A percentile compares a stretch with the other conserved stretches of the same genome.
phyloP scores from a whole-genome alignment of 169 alveolate species.

The Plasmodium adleri region DNA sequence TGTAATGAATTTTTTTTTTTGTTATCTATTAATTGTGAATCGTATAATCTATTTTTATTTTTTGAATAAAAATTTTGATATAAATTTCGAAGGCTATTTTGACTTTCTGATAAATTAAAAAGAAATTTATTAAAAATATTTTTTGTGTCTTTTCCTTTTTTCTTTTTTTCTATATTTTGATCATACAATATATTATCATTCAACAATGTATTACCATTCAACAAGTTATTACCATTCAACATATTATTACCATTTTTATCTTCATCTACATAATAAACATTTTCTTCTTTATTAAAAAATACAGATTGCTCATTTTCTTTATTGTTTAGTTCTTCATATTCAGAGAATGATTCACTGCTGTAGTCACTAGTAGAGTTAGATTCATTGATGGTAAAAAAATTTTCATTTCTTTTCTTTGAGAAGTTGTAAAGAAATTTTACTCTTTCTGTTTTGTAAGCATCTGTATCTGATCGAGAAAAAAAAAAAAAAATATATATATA shows the following conservation, averaged over 20 bases:
- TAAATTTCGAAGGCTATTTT: slow-evolving; percentile 2
- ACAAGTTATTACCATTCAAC: neutral
- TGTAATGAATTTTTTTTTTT: neutral
- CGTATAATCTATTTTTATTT: neutral
- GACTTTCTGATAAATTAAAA: slow-evolving; percentile 5
- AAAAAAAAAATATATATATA: no score
- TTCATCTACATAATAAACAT: neutral
- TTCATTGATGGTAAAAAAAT: no score
- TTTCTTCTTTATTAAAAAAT: neutral
- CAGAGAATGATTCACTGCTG: no score
- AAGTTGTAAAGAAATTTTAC: no score
- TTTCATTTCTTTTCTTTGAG: no score
- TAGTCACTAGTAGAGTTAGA: no score
- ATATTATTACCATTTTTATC: slow-evolving; percentile 7
- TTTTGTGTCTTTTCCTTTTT: neutral
- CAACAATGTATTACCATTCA: no score
- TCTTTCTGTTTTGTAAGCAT: no score
- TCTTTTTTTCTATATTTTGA: neutral
- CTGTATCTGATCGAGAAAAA: no score
- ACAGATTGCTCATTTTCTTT: neutral
- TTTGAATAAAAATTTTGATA: neutral
- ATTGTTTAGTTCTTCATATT: neutral
- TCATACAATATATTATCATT: neutral
- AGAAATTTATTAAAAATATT: slow-evolving; percentile 6
- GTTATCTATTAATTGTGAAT: neutral